These are phyloP conservation scores for Ustulina deusta DNA, from an alignment of 2,329 filamentous ascomycete species.

Conservation along the genomic window DNA sequence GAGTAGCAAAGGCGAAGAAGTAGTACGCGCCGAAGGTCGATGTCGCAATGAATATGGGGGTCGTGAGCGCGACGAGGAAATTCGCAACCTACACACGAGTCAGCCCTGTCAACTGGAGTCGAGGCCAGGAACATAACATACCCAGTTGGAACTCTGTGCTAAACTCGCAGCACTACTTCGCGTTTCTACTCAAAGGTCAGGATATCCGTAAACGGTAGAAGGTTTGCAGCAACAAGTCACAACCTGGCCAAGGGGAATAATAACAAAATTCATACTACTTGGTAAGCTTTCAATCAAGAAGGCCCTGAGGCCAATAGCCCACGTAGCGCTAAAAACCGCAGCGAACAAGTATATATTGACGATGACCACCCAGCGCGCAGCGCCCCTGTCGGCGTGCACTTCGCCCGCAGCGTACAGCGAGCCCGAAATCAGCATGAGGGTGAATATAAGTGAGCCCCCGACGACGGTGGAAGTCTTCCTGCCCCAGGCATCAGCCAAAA, in stretches of 20 bases:
- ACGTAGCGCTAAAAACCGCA: constrained; percentile 59
- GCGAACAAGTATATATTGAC: constrained; percentile 64
- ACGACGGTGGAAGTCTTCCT: constrained; percentile 64
- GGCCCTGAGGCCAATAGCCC: constrained; percentile 64
- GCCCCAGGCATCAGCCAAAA: constrained; percentile 68
- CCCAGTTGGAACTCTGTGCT: constrained; percentile 66
- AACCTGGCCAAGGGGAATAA: not conserved
- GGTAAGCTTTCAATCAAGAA: constrained; percentile 65
- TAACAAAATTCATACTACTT: constrained; percentile 44
- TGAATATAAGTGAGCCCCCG: constrained; percentile 63
- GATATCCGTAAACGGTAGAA: not conserved
- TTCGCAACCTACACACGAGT: constrained; percentile 54
- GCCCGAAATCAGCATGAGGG: constrained; percentile 66
- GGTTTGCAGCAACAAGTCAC: too few relatives aligned
- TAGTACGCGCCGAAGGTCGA: constrained; percentile 59
- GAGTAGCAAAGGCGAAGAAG: constrained; percentile 57
- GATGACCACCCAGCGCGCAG: constrained; percentile 63
- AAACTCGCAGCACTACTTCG: constrained; percentile 66
- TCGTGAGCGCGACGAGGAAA: constrained; percentile 60
- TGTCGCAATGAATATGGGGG: constrained; percentile 55
- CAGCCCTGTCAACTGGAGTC: not conserved
- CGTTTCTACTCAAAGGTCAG: constrained; percentile 51
- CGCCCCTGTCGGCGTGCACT: constrained; percentile 53
- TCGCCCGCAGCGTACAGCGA: constrained; percentile 60
- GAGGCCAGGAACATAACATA: constrained; percentile 34